phyloP scores from a whole-genome alignment of 345 rosid species.

The Syzygium aromaticum region DNA sequence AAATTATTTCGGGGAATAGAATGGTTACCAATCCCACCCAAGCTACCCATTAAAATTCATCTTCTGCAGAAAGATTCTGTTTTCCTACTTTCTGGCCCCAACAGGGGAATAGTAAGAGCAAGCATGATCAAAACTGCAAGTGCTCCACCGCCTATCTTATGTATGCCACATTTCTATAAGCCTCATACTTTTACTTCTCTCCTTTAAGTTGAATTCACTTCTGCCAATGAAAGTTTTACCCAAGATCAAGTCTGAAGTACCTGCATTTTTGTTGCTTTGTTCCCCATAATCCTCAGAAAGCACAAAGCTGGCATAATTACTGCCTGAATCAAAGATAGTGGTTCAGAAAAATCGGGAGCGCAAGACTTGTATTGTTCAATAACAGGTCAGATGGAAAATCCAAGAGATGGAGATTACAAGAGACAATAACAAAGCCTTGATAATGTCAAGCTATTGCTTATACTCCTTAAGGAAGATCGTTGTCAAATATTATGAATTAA shows the following conservation, averaged over 20 bases:
- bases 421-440: not conserved
- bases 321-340: constrained; percentile 38
- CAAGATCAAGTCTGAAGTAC: constrained; percentile 15
- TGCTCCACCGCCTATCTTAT: not conserved
- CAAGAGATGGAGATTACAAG: not conserved
- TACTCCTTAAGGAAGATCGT: not conserved
- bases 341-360: not conserved
- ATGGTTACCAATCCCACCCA: no score
- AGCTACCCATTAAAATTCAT: not conserved
- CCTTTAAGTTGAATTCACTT: not conserved
- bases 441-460: not conserved
- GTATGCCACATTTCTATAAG: not conserved
- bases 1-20: no score
- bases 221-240: not conserved
- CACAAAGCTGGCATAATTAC: constrained; percentile 70
- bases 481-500: not conserved
- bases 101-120: not conserved
- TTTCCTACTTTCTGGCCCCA: not conserved
- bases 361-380: not conserved
- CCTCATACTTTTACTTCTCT: not conserved
- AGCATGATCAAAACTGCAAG: not conserved
- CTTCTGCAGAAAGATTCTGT: not conserved
- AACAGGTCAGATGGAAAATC: not conserved
- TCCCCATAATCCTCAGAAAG: constrained; percentile 63
- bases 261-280: constrained; percentile 59